Evolutionary conservation across 2,329 filamentous ascomycete species (phyloP).

Genomic region (Daldinia eschscholtzii): DNA sequence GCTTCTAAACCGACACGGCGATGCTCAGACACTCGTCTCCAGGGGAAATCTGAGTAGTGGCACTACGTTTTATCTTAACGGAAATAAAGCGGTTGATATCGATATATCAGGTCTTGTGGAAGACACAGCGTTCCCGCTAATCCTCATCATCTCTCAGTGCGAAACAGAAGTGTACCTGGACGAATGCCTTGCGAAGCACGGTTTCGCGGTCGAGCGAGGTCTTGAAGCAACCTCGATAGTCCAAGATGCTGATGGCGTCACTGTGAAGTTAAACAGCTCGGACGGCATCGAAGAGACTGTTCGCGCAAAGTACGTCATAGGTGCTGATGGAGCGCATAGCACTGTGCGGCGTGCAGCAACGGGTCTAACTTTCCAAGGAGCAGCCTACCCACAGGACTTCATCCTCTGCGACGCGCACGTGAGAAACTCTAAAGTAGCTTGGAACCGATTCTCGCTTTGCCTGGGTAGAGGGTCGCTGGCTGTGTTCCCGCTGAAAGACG

Average conservation of each 20-base stretch:
- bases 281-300: constrained; percentile 38
- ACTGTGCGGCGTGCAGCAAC: constrained; percentile 55
- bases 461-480: constrained; percentile 54
- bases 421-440: constrained; percentile 34
- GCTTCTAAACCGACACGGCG: constrained; percentile 60
- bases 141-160: constrained; percentile 44
- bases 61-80: constrained; percentile 55
- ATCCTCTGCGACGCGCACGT: constrained; percentile 59
- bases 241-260: constrained; percentile 42
- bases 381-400: constrained; percentile 59
- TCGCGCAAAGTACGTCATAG: constrained; percentile 56
- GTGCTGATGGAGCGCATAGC: constrained; percentile 61
- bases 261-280: constrained; percentile 34
- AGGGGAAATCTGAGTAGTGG: constrained; percentile 56
- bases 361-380: constrained; percentile 57
- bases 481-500: constrained; percentile 51
- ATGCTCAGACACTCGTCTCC: constrained; percentile 54
- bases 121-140: constrained; percentile 43
- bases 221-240: constrained; percentile 38
- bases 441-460: constrained; percentile 49
- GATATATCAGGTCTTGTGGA: constrained; percentile 51
- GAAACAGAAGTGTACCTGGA: constrained; percentile 46
- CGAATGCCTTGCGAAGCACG: constrained; percentile 33
- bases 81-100: constrained; percentile 50
- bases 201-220: constrained; percentile 40